Evolutionary conservation across 176 grass and related monocot species (phyloP).

Genomic region (Phoenix roebelenii): DNA sequence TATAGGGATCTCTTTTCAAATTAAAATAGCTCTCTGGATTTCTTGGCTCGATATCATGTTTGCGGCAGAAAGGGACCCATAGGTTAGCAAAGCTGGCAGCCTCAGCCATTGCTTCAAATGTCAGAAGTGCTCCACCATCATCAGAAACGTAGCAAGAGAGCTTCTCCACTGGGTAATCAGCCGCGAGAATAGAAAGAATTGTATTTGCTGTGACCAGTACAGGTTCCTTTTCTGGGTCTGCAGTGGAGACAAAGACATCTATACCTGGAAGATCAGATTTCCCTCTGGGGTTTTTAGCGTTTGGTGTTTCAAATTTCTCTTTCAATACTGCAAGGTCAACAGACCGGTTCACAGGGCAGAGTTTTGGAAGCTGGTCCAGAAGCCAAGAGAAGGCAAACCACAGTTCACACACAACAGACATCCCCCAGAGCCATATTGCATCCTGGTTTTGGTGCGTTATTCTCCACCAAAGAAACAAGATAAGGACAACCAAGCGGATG

Average conservation of each 20-base stretch:
- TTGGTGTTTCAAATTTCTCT: conserved; percentile 80
- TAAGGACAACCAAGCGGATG: conserved; percentile 63
- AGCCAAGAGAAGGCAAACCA: conserved; percentile 99
- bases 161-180: conserved; percentile 93
- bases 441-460: conserved; percentile 75
- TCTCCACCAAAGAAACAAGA: conserved; percentile 79
- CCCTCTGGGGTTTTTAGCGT: conserved; percentile 60
- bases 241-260: conserved; percentile 84
- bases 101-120: conserved; percentile 97
- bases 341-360: conserved; percentile 77
- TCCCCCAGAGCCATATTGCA: conserved; percentile 86
- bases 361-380: conserved; percentile 92
- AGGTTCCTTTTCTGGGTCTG: conserved; percentile 87
- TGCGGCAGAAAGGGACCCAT: conserved; percentile 97
- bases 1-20: conserved; percentile 76
- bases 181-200: conserved; percentile 85
- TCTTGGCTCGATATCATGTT: conserved; percentile 87
- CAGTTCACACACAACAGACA: conserved; percentile 86
- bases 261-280: conserved; percentile 87
- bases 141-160: conserved; percentile 89
- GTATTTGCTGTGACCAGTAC: conserved; percentile 94
- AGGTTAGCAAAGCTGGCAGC: conserved; percentile 82
- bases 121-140: conserved; percentile 88
- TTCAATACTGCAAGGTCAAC: conserved; percentile 79
- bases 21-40: conserved; percentile 97